These are phyloP conservation scores for Boeremia exigua DNA, from an alignment of 2,329 filamentous ascomycete species.

Conservation along the genomic window DNA sequence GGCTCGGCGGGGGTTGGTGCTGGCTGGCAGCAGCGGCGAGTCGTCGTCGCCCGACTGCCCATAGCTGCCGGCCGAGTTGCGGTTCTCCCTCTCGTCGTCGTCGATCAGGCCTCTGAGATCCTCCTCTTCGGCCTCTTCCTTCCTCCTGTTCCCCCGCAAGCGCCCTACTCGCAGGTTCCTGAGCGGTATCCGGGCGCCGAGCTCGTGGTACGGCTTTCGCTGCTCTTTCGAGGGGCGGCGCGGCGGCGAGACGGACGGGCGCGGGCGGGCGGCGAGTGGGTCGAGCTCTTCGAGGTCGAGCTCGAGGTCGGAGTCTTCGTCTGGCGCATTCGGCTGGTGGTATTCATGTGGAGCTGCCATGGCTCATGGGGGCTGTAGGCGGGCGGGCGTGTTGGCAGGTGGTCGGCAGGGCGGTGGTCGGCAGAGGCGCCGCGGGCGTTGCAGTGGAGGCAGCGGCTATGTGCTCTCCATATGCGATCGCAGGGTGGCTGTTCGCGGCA, in stretches of 20 bases:
- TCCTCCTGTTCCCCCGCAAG: constrained; percentile 50
- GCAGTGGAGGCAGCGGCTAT: neutral
- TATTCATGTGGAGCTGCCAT: constrained; percentile 56
- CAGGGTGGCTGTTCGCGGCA: constrained; percentile 5
- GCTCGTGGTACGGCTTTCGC: constrained; percentile 46
- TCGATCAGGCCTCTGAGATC: constrained; percentile 72
- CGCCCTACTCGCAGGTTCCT: constrained; percentile 63
- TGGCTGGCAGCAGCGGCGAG: constrained; percentile 69
- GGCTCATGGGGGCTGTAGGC: constrained; percentile 44
- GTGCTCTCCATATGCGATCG: neutral
- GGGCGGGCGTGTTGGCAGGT: neutral
- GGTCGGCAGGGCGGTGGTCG: neutral
- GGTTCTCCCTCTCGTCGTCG: constrained; percentile 62
- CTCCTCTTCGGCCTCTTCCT: constrained; percentile 62
- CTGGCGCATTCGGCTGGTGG: constrained; percentile 63
- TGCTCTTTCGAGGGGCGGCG: constrained; percentile 40
- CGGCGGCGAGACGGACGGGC: constrained; percentile 32
- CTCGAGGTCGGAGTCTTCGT: constrained; percentile 73
- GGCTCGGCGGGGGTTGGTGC: constrained; percentile 29
- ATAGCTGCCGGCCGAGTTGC: constrained; percentile 66
- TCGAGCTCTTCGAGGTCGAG: constrained; percentile 83
- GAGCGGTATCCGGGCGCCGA: constrained; percentile 69
- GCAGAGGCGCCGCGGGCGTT: too few species aligned
- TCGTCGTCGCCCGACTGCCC: constrained; percentile 69
- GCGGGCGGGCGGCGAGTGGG: constrained; percentile 54